A percentile compares a stretch with the other conserved stretches of the same genome.
phyloP scores from a whole-genome alignment of 192 early-diverging fungal species.

The Allomyces macrogynus region DNA sequence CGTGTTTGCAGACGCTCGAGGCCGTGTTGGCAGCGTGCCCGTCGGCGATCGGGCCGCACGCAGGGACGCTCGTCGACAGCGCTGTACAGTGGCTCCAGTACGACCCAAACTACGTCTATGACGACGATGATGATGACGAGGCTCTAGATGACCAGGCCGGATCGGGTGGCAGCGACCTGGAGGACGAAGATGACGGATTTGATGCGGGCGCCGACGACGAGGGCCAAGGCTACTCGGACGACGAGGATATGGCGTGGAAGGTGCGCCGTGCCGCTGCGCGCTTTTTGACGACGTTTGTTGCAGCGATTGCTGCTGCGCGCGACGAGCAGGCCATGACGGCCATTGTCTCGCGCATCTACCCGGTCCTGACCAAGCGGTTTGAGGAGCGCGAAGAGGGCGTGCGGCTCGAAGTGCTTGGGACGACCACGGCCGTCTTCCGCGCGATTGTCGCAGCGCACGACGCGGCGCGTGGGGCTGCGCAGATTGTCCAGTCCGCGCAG shows the following conservation, averaged over 20 bases:
- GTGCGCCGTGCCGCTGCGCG: slow-evolving; percentile 63
- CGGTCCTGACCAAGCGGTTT: slow-evolving; percentile 51
- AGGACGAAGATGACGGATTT: slow-evolving; percentile 35
- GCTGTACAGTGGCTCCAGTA: slow-evolving; percentile 48
- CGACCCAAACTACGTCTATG: slow-evolving; percentile 69
- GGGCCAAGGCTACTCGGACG: slow-evolving; percentile 52
- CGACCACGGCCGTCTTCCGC: slow-evolving; percentile 42
- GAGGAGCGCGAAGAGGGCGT: slow-evolving; percentile 75
- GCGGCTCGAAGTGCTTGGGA: slow-evolving; percentile 49
- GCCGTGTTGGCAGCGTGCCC: slow-evolving; percentile 58
- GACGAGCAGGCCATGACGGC: slow-evolving; percentile 11
- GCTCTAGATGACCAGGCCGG: slow-evolving; percentile 20
- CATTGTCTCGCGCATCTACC: slow-evolving; percentile 56
- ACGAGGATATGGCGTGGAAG: slow-evolving; percentile 85
- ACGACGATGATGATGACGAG: slow-evolving; percentile 41
- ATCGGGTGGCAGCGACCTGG: slow-evolving; percentile 12
- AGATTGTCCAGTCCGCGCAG: slow-evolving; percentile 1
- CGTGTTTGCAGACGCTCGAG: slow-evolving; percentile 59
- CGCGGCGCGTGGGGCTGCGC: not conserved
- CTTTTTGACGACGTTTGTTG: slow-evolving; percentile 16
- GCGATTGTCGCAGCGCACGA: not conserved
- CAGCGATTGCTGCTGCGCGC: slow-evolving; percentile 46
- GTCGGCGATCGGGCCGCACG: slow-evolving; percentile 41
- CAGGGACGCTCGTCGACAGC: slow-evolving; percentile 34
- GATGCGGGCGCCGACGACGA: slow-evolving; percentile 44